Conservation (phyloP, 2,329 filamentous ascomycete species). For the Aureobasidium uvarum region DNA sequence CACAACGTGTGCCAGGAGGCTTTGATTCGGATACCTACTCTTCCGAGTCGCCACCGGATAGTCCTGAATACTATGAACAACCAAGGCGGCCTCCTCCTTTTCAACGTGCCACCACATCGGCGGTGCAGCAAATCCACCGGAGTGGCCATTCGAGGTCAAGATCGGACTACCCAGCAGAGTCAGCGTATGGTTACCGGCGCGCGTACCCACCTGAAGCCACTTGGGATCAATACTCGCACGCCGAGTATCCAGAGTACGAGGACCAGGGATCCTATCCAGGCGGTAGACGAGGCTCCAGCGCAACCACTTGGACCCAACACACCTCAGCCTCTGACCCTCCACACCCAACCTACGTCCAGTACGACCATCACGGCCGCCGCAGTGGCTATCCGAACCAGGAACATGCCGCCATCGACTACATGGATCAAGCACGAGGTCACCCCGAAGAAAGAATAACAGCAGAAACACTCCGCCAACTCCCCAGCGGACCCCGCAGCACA, state of each 20-base stretch:
- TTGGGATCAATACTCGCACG: background rate
- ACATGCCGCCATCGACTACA: slow-evolving; percentile 5
- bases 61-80: slow-evolving; percentile 15
- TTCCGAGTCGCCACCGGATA: slow-evolving; percentile 13
- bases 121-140: background rate
- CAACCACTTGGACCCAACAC: slow-evolving; percentile 6
- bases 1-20: background rate
- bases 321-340: slow-evolving; percentile 10
- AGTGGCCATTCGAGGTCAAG: background rate
- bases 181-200: background rate
- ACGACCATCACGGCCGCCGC: background rate
- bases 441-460: slow-evolving; percentile 2
- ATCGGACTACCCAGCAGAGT: background rate
- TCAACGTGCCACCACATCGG: background rate
- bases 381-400: background rate
- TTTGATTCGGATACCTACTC: slow-evolving; percentile 17
- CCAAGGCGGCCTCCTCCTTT: background rate
- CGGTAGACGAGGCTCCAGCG: slow-evolving; percentile 4
- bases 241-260: background rate
- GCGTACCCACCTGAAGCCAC: background rate
- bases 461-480: background rate
- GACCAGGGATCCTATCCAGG: background rate
- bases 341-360: background rate
- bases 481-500: background rate
- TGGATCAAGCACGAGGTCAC: slow-evolving; percentile 4